These are phyloP conservation scores for Vachellia pachyceras DNA, from an alignment of 306 rosid species.

Conservation along the genomic window DNA sequence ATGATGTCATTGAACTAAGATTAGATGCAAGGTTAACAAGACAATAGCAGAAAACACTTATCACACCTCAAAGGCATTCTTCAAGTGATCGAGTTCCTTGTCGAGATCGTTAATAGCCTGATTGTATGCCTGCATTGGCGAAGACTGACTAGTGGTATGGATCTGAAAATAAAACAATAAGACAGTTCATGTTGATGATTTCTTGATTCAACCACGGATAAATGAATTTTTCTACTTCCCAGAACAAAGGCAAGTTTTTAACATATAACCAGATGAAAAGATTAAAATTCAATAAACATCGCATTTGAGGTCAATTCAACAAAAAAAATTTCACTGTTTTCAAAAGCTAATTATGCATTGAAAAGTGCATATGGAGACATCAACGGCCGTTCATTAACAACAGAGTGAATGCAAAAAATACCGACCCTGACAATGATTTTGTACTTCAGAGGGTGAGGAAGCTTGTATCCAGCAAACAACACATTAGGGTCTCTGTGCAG, in stretches of 20 bases:
- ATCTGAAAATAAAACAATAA: conserved; percentile 54
- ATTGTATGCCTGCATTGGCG: conserved; percentile 95
- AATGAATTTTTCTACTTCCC: neutral
- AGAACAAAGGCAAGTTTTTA: neutral
- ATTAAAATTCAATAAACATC: neutral
- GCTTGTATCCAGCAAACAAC: conserved; percentile 89
- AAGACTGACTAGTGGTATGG: conserved; percentile 93
- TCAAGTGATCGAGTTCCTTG: conserved; percentile 79
- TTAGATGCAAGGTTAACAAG: too few relatives aligned
- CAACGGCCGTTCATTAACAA: neutral
- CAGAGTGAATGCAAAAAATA: neutral
- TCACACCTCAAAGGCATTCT: conserved; percentile 76
- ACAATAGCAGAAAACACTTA: conserved; percentile 1
- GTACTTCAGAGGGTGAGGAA: conserved; percentile 96
- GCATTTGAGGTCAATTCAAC: neutral
- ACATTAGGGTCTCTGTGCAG: conserved; percentile 85
- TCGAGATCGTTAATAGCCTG: conserved; percentile 93
- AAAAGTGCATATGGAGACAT: neutral
- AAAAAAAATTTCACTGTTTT: neutral
- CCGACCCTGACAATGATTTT: conserved; percentile 86
- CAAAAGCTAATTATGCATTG: neutral
- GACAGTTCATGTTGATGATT: neutral
- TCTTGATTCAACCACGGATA: neutral
- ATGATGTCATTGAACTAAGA: neutral
- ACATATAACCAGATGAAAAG: neutral